Conservation (phyloP, 1,284 basidiomycete genomes). For the Kalmanozyma brasiliensis region DNA sequence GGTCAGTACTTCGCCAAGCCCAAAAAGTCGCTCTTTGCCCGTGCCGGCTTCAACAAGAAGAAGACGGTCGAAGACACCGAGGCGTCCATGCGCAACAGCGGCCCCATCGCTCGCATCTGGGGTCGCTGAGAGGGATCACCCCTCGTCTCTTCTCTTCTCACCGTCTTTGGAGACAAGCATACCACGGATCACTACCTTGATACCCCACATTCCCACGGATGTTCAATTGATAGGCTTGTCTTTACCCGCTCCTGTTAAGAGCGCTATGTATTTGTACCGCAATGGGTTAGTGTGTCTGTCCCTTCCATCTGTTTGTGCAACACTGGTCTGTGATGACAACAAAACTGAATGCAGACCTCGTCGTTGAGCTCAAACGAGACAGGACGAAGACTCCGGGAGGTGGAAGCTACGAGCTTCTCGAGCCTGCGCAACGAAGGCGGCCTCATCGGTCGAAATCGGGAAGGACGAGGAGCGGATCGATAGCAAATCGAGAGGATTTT, state of each 20-base stretch:
- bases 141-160: no score
- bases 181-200: constrained; percentile 6
- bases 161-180: constrained; percentile 7
- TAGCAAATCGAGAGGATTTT: no score
- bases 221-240: no score
- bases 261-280: constrained; percentile 10
- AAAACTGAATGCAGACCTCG: no score
- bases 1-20: constrained; percentile 25
- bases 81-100: constrained; percentile 8
- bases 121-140: constrained; percentile 5
- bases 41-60: constrained; percentile 25
- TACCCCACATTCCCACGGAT: constrained; percentile 2
- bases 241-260: background rate
- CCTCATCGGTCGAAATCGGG: no score
- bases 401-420: no score
- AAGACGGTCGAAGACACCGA: constrained; percentile 1
- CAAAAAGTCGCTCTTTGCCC: constrained; percentile 17
- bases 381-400: no score
- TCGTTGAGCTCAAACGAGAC: no score
- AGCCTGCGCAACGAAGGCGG: no score
- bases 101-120: constrained; percentile 28
- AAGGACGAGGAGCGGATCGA: no score
- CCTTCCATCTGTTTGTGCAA: no score
- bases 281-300: background rate
- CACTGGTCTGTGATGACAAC: no score